These are phyloP conservation scores for Teratosphaeria destructans DNA, from an alignment of 2,329 filamentous ascomycete genomes.

Conservation along the genomic window DNA sequence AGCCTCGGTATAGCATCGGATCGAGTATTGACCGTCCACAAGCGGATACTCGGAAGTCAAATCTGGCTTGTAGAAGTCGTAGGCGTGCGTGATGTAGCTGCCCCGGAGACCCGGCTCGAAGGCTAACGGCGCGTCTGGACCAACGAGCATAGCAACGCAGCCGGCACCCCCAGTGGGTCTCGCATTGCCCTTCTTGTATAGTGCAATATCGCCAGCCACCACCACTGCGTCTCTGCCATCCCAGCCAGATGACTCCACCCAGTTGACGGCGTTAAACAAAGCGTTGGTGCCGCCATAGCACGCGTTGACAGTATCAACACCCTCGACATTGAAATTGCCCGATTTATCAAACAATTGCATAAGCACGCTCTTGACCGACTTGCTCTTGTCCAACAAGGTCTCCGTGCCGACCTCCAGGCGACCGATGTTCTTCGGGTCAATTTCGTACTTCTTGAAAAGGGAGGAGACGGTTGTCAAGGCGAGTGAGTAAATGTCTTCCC, in stretches of 20 bases:
- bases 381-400: conserved; percentile 46
- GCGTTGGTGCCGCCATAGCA: conserved; percentile 47
- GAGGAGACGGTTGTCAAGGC: conserved; percentile 42
- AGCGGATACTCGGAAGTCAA: conserved; percentile 44
- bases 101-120: conserved; percentile 42
- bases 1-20: conserved; percentile 44
- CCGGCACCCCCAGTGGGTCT: conserved; percentile 44
- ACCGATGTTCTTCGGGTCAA: conserved; percentile 42
- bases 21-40: conserved; percentile 43
- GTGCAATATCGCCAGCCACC: conserved; percentile 43
- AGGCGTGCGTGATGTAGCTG: conserved; percentile 41
- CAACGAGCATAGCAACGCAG: conserved; percentile 44
- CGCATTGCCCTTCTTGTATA: conserved; percentile 45
- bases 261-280: conserved; percentile 44
- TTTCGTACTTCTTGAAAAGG: conserved; percentile 42
- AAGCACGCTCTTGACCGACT: conserved; percentile 44
- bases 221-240: conserved; percentile 44
- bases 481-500: conserved; percentile 46
- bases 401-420: conserved; percentile 45
- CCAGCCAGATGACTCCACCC: conserved; percentile 45
- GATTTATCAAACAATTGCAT: conserved; percentile 43
- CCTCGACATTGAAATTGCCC: conserved; percentile 45
- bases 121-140: conserved; percentile 40
- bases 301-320: conserved; percentile 44
- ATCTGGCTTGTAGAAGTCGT: conserved; percentile 48